These are phyloP conservation scores for Backusella parvicylindrica DNA, from an alignment of 192 early-diverging fungal species.

Conservation along the genomic window DNA sequence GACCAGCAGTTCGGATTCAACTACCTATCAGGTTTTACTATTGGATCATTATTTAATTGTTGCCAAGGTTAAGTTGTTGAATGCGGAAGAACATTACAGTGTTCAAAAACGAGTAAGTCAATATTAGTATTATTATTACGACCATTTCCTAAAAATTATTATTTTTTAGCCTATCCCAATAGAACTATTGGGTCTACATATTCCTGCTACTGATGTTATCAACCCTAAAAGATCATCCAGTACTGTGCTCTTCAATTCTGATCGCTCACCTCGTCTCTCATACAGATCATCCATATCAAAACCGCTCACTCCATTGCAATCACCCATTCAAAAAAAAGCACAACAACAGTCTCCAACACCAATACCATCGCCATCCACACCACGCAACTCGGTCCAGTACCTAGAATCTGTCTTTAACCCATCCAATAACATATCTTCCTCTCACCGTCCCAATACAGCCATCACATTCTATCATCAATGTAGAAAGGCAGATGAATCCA, in stretches of 20 bases:
- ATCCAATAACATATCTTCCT: conserved; percentile 48
- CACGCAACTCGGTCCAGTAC: conserved; percentile 84
- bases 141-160: background rate
- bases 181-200: conserved; percentile 5
- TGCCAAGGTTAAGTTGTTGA: background rate
- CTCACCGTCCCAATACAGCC: conserved; percentile 20
- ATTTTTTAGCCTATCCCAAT: background rate
- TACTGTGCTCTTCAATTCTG: background rate
- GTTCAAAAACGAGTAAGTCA: conserved; percentile 9
- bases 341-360: background rate
- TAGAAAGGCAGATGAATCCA: background rate
- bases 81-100: background rate
- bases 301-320: background rate
- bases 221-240: background rate
- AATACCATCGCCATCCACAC: conserved; percentile 33
- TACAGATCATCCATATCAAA: conserved; percentile 3
- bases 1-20: background rate
- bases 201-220: background rate
- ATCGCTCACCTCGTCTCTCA: background rate
- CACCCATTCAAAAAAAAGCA: background rate
- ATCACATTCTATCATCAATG: conserved; percentile 10
- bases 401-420: conserved; percentile 49
- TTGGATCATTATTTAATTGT: conserved; percentile 74
- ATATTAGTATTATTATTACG: background rate
- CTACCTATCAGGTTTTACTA: conserved; percentile 58